These are phyloP conservation scores for Termitomyces sp. DNA, from an alignment of 768 basidiomycete genomes.

Conservation along the genomic window DNA sequence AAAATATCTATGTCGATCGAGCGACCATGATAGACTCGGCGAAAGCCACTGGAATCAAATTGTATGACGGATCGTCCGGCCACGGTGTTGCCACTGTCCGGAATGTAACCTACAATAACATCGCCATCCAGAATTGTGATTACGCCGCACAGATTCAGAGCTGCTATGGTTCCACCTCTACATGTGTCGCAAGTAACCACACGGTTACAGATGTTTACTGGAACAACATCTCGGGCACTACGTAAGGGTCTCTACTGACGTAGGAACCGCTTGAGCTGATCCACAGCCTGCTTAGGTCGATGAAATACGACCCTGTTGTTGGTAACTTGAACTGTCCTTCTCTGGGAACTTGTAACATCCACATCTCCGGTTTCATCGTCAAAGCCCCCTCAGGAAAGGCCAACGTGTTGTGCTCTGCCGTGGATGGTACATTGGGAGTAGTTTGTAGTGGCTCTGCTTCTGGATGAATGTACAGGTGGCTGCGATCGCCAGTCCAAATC, in stretches of 20 bases:
- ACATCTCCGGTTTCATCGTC: slow-evolving; percentile 18
- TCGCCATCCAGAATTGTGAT: slow-evolving; percentile 24
- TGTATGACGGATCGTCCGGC: slow-evolving; percentile 21
- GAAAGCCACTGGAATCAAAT: slow-evolving; percentile 26
- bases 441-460: slow-evolving; percentile 21
- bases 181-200: slow-evolving; percentile 20
- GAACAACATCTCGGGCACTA: slow-evolving; percentile 21
- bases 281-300: slow-evolving; percentile 11
- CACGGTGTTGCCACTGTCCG: slow-evolving; percentile 24
- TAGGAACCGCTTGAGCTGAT: neutral
- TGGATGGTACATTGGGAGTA: slow-evolving; percentile 20
- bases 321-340: slow-evolving; percentile 24
- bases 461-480: slow-evolving; percentile 10
- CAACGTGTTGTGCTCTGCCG: slow-evolving; percentile 20
- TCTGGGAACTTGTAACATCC: slow-evolving; percentile 19
- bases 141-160: slow-evolving; percentile 27
- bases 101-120: slow-evolving; percentile 23
- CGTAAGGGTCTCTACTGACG: slow-evolving; percentile 11
- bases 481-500: too few species aligned
- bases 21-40: slow-evolving; percentile 25
- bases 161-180: slow-evolving; percentile 20
- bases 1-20: slow-evolving; percentile 20
- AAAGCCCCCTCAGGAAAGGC: slow-evolving; percentile 20
- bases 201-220: slow-evolving; percentile 20
- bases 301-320: slow-evolving; percentile 18